Evolutionary conservation across 2,329 filamentous ascomycete species (phyloP).

Genomic region (Penicillium sp.): DNA sequence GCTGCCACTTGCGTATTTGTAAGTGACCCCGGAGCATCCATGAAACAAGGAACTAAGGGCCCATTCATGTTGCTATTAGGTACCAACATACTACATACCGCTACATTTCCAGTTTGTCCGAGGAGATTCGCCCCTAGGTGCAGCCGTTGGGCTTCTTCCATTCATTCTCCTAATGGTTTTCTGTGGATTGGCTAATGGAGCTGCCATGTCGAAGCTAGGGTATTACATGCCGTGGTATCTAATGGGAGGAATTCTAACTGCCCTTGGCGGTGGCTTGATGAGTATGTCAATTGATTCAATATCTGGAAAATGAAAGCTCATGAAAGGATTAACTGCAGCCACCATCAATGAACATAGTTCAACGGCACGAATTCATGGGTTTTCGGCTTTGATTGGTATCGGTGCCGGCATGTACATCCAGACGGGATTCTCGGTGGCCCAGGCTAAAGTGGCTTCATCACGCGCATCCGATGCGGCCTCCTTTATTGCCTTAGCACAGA

Average conservation of each 20-base stretch:
- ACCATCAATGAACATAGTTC: conserved; percentile 12
- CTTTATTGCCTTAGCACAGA: conserved; percentile 26
- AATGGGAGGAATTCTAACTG: conserved; percentile 12
- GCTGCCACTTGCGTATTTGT: conserved; percentile 18
- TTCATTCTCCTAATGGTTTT: conserved; percentile 28
- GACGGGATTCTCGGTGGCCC: conserved; percentile 21
- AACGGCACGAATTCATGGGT: conserved; percentile 18
- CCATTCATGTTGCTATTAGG: not conserved
- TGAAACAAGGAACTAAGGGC: no score
- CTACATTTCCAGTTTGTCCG: conserved; percentile 25
- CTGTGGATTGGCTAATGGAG: conserved; percentile 14
- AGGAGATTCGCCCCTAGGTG: conserved; percentile 18
- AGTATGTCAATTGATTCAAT: conserved; percentile 1
- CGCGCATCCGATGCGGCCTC: conserved; percentile 13
- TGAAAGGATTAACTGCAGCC: not conserved
- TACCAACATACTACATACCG: conserved; percentile 22
- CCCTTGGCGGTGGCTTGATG: conserved; percentile 20
- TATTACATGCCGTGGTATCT: conserved; percentile 27
- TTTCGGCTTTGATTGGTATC: conserved; percentile 20
- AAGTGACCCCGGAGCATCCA: not conserved
- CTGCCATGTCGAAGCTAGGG: conserved; percentile 17
- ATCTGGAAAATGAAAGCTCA: not conserved
- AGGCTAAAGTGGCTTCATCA: conserved; percentile 17
- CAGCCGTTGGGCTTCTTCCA: conserved; percentile 23
- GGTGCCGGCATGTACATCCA: conserved; percentile 26